A percentile compares a stretch with the other conserved stretches of the same genome.
phyloP scores from a whole-genome alignment of 1,284 basidiomycete genomes.

The Ustilago cynodontis region DNA sequence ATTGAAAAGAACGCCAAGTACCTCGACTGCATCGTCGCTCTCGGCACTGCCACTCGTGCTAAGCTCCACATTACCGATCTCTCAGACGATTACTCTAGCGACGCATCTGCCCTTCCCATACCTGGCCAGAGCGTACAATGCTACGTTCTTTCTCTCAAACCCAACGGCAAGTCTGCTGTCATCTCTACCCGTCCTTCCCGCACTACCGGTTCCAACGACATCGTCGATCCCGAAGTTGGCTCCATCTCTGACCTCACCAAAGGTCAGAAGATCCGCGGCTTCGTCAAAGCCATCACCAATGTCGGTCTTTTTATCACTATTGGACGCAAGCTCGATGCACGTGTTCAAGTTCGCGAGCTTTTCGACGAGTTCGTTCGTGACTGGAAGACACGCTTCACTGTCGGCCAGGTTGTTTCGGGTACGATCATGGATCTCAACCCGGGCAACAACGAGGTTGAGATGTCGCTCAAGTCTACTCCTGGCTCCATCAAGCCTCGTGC shows the following conservation, averaged over 20 bases:
- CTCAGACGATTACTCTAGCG: slow-evolving; percentile 78
- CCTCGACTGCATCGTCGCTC: slow-evolving; percentile 47
- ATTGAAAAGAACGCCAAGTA: slow-evolving; percentile 42
- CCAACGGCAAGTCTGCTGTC: slow-evolving; percentile 62
- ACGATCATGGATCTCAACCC: slow-evolving; percentile 80
- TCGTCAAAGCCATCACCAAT: slow-evolving; percentile 87
- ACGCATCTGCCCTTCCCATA: slow-evolving; percentile 75
- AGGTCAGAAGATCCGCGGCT: slow-evolving; percentile 81
- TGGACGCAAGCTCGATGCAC: slow-evolving; percentile 84
- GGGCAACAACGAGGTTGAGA: slow-evolving; percentile 82
- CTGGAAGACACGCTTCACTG: slow-evolving; percentile 85
- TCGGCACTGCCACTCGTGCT: slow-evolving; percentile 46
- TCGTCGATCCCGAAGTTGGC: slow-evolving; percentile 72
- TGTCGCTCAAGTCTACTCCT: slow-evolving; percentile 78
- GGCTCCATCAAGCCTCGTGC: slow-evolving; percentile 67
- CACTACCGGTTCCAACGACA: slow-evolving; percentile 15
- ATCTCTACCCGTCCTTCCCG: slow-evolving; percentile 46
- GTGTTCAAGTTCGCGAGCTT: slow-evolving; percentile 92
- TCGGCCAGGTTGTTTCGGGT: slow-evolving; percentile 87
- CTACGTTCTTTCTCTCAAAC: slow-evolving; percentile 77
- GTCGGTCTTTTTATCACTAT: slow-evolving; percentile 88
- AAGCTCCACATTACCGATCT: slow-evolving; percentile 76
- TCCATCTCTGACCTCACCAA: slow-evolving; percentile 74
- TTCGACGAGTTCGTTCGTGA: slow-evolving; percentile 84
- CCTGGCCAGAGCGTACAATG: slow-evolving; percentile 80